A percentile compares a stretch with the other conserved stretches of the same genome.
Conservation (phyloP, 768 basidiomycete species). For the Russula sp. region DNA sequence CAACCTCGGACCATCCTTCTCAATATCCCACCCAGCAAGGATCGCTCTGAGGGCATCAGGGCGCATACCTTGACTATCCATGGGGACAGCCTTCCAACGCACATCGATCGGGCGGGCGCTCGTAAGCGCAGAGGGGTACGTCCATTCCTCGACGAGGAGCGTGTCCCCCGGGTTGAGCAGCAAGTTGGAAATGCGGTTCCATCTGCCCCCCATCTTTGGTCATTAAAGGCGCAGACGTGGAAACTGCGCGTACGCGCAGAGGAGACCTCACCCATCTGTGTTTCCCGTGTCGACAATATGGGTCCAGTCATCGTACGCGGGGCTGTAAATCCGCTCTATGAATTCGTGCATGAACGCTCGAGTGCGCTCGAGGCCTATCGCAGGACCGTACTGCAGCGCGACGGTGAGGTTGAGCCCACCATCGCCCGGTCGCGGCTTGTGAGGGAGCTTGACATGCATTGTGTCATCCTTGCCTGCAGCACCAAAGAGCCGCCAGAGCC, state of each 20-base stretch:
- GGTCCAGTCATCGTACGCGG: constrained; percentile 55
- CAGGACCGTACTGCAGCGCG: constrained; percentile 63
- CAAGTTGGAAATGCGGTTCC: constrained; percentile 52
- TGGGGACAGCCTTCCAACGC: constrained; percentile 48
- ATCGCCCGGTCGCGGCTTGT: constrained; percentile 42
- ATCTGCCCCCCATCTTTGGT: constrained; percentile 28
- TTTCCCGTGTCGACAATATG: constrained; percentile 61
- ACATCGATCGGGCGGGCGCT: constrained; percentile 37
- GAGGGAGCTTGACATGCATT: constrained; percentile 49
- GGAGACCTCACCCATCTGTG: constrained; percentile 47
- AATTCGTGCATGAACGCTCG: constrained; percentile 54
- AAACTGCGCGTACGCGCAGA: neutral
- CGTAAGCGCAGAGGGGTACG: constrained; percentile 57
- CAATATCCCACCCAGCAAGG: constrained; percentile 61
- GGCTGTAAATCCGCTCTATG: constrained; percentile 45
- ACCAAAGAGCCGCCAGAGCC: constrained; percentile 55
- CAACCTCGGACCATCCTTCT: neutral
- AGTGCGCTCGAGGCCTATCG: constrained; percentile 50
- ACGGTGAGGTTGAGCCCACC: constrained; percentile 54
- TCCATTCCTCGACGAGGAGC: constrained; percentile 62
- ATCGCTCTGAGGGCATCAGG: constrained; percentile 51
- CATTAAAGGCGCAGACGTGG: neutral
- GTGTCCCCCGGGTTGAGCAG: constrained; percentile 63
- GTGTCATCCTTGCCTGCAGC: constrained; percentile 36
- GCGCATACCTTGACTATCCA: constrained; percentile 72